Evolutionary conservation across 306 rosid species (phyloP).

Genomic region (Sechiopsis laciniata): DNA sequence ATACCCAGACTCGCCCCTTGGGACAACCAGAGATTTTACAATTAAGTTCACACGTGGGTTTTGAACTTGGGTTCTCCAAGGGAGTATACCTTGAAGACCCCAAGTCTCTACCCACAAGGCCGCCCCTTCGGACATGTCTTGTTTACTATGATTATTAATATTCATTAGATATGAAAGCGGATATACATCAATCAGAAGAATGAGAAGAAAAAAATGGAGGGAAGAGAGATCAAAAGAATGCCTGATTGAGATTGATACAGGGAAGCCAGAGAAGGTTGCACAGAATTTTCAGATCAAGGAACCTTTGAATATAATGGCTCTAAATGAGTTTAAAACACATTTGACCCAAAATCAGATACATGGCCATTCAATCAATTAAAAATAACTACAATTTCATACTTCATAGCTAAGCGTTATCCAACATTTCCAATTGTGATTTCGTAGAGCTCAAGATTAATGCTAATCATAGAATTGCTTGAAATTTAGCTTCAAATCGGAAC

Average conservation of each 20-base stretch:
- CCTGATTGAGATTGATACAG: background rate
- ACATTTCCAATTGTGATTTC: background rate
- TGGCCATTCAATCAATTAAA: background rate
- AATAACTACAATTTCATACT: background rate
- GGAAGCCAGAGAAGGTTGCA: background rate
- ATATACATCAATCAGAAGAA: constrained; percentile 5
- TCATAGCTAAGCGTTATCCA: background rate
- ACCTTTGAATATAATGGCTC: background rate
- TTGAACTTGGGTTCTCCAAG: no score
- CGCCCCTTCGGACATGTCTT: no score
- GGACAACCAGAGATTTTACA: no score
- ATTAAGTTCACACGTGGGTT: no score
- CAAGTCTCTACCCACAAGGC: no score
- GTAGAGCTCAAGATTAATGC: background rate
- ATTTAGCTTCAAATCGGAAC: background rate
- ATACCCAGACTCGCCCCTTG: no score
- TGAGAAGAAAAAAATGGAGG: background rate
- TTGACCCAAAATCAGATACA: background rate
- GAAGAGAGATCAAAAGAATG: background rate
- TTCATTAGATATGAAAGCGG: background rate
- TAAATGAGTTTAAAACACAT: background rate
- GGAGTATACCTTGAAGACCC: no score
- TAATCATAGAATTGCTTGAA: background rate
- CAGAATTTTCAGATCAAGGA: constrained; percentile 3
- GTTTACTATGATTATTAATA: background rate